Percentiles rank a stretch among this genome's conserved stretches.
Evolutionary conservation across 1,284 basidiomycete species (phyloP).

Genomic region (Moniliella sp.): DNA sequence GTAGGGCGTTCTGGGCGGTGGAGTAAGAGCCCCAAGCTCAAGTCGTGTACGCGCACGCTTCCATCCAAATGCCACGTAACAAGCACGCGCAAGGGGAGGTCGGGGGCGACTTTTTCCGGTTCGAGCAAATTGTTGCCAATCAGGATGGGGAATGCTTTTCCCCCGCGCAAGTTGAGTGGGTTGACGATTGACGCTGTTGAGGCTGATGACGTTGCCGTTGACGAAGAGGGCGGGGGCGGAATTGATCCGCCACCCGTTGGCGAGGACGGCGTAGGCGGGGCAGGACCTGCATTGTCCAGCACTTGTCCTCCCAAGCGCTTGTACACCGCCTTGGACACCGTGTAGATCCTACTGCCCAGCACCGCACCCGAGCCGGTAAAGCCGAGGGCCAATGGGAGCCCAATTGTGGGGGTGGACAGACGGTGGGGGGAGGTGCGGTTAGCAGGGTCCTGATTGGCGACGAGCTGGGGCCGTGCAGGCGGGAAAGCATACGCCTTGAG

Average conservation of each 20-base stretch:
- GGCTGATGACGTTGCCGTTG: no score
- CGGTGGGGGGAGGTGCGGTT: no score
- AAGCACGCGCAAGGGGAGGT: constrained; percentile 6
- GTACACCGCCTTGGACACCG: constrained; percentile 11
- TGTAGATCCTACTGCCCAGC: constrained; percentile 12
- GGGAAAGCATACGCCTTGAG: constrained; percentile 21
- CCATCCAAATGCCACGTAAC: constrained; percentile 30
- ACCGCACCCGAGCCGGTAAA: constrained; percentile 17
- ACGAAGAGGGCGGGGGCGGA: no score
- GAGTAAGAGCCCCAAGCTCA: constrained; percentile 21
- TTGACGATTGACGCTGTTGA: no score
- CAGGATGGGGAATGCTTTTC: constrained; percentile 8
- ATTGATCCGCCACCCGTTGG: constrained; percentile 4
- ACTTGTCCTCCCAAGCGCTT: constrained; percentile 11
- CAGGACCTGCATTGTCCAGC: constrained; percentile 3
- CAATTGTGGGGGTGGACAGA: constrained; percentile 8
- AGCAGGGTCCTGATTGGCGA: background rate
- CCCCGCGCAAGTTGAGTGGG: constrained; percentile 12
- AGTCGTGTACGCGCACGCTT: constrained; percentile 21
- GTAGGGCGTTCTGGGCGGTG: no score
- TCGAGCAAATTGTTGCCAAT: constrained; percentile 3
- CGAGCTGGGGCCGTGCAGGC: constrained; percentile 3
- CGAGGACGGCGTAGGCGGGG: constrained; percentile 5
- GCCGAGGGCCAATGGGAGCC: constrained; percentile 17
- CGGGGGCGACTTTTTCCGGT: background rate